phyloP scores from a whole-genome alignment of 2,329 filamentous ascomycete genomes.

The Colletotrichum musae region DNA sequence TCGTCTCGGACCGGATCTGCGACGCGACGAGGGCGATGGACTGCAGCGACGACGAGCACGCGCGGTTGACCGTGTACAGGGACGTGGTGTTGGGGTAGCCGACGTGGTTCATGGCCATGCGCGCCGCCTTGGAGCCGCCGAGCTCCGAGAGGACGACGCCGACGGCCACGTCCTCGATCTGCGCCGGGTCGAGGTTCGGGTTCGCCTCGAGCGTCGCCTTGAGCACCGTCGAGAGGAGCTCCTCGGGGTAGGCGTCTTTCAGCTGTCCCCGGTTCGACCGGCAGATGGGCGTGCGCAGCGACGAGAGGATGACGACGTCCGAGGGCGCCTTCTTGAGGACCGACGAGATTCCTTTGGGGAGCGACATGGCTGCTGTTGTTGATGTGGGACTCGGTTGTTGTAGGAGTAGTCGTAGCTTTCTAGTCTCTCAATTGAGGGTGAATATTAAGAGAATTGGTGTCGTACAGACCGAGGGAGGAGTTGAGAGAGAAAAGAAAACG shows the following conservation, averaged over 20 bases:
- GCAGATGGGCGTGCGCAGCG: slow-evolving; percentile 90
- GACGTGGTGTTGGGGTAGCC: slow-evolving; percentile 80
- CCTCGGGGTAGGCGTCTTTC: slow-evolving; percentile 91
- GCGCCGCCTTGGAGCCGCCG: slow-evolving; percentile 89
- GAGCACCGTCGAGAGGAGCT: slow-evolving; percentile 81
- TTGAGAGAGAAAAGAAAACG: slow-evolving; percentile 2
- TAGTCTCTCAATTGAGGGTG: slow-evolving; percentile 11
- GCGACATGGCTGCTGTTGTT: slow-evolving; percentile 56
- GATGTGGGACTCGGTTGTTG: not conserved
- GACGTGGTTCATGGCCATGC: slow-evolving; percentile 90
- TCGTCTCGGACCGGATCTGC: slow-evolving; percentile 80
- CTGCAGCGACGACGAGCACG: slow-evolving; percentile 84
- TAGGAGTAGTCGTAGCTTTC: slow-evolving; percentile 7
- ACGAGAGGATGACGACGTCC: slow-evolving; percentile 90
- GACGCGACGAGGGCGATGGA: slow-evolving; percentile 82
- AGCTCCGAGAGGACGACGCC: slow-evolving; percentile 93
- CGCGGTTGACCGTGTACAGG: slow-evolving; percentile 90
- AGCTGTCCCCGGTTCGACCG: slow-evolving; percentile 87
- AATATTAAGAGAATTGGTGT: not conserved
- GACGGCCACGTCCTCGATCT: slow-evolving; percentile 85
- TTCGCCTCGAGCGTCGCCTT: slow-evolving; percentile 79
- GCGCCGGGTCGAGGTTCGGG: slow-evolving; percentile 78
- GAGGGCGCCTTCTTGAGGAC: slow-evolving; percentile 84
- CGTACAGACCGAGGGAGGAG: slow-evolving; percentile 12
- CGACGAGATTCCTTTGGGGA: slow-evolving; percentile 78